Evolutionary conservation across 352 stramenopile species (phyloP), one percentile per base, ranked within the genome.

Genomic region (Globisporangium uncinulatum): DNA sequence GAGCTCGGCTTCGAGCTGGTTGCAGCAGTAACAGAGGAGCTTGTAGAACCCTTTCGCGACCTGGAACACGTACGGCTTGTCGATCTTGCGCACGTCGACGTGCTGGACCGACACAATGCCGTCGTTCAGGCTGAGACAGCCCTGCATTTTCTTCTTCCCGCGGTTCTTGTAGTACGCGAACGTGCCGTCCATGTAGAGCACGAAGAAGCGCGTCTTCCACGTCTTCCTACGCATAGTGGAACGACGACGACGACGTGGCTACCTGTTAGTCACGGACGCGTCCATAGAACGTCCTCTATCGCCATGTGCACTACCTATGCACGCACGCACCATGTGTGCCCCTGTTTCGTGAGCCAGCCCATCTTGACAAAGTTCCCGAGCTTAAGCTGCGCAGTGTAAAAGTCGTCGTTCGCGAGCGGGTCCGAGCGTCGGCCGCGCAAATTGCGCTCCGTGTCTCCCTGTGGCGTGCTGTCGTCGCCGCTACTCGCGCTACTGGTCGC

Each of bases 201-300:
- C 82, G 51, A 95, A 95, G 61, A 89, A 94, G 37, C 86, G 81
- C 56, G 63, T 83, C 63, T 94, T 95, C 86, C 86, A 95, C 52
- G 70, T 93, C 59, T 92, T 90, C 77, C 77, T 84, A 49, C n/a
- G 20, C 34, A 24, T 14, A 29, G 24, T 29, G 24, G 24, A 29
- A 29, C 24, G 24, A 29, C 24, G 24, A 29, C 24, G 24, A 29
- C 24, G 24, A 29, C 24, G 24, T 29, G 24, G 24, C 24, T 29
- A 29, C 24, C 24, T 29, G 24, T 29, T 29, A 29, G 24, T 29
- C 24, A 29, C 24, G 24, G 24, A 29, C 24, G 24, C 24, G 24
- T 29, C 24, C 24, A 29, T 29, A 29, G 24, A 29, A 29, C 24
- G 24, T 29, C 24, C 24, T 1, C 24, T 29, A 29, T 29, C 24